These are phyloP conservation scores for Trichodelitschia bisporula DNA, from an alignment of 495 filamentous ascomycete species.

Conservation along the genomic window DNA sequence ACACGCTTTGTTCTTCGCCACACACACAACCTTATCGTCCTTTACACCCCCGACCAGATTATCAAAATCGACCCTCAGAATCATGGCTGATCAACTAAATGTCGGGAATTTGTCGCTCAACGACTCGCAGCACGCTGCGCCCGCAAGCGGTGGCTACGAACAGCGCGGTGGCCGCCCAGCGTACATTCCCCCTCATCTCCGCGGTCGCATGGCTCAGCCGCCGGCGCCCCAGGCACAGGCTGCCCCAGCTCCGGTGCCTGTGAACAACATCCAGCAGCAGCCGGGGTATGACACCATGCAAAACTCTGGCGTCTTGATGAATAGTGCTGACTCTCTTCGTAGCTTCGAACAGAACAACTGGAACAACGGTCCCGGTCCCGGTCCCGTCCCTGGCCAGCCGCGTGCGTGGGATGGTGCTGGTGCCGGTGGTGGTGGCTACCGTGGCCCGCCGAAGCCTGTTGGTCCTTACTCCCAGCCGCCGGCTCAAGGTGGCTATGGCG, in stretches of 20 bases:
- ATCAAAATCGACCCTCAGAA: conserved; percentile 11
- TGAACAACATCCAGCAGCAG: no score
- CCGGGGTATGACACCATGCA: neutral
- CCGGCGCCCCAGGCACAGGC: conserved; percentile 6
- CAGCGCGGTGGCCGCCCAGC: conserved; percentile 35
- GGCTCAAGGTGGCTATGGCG: conserved; percentile 21
- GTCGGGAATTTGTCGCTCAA: conserved; percentile 64
- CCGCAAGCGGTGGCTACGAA: conserved; percentile 12
- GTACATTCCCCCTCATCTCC: conserved; percentile 93
- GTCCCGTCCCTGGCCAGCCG: neutral
- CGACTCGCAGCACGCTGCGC: conserved; percentile 41
- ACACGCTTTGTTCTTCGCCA: neutral
- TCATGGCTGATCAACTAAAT: conserved; percentile 88
- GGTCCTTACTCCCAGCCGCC: conserved; percentile 14
- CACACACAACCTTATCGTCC: neutral
- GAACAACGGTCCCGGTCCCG: no score
- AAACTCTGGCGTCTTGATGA: neutral
- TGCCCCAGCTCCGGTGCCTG: conserved; percentile 7
- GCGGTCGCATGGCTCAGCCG: conserved; percentile 26
- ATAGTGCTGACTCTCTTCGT: no score
- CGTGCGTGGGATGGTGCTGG: conserved; percentile 4
- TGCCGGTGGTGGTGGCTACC: conserved; percentile 11
- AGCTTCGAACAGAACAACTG: no score
- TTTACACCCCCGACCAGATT: neutral
- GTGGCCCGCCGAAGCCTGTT: conserved; percentile 6